phyloP scores from a whole-genome alignment of 2,329 filamentous ascomycete genomes.

The Scorias spongiosa region DNA sequence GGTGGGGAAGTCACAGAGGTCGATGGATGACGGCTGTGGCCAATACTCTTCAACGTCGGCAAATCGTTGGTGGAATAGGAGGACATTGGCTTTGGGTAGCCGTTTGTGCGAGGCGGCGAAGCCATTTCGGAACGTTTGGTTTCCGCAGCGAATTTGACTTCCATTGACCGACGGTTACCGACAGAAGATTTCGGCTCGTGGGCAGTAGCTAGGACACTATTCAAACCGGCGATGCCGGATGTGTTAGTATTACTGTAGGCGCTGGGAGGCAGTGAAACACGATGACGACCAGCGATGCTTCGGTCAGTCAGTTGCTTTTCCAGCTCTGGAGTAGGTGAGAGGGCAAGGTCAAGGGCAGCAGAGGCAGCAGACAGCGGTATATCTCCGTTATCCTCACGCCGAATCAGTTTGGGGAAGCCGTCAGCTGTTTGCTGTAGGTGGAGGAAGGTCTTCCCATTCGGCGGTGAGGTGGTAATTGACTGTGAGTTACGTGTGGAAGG shows the following conservation, averaged over 20 bases:
- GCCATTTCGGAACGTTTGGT: constrained; percentile 32
- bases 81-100: constrained; percentile 60
- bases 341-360: constrained; percentile 64
- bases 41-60: constrained; percentile 62
- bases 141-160: constrained; percentile 29
- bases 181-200: constrained; percentile 26
- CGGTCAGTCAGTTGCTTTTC: constrained; percentile 49
- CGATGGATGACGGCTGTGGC: constrained; percentile 40
- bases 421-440: constrained; percentile 63
- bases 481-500: constrained; percentile 25
- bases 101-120: constrained; percentile 46
- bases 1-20: constrained; percentile 6
- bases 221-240: constrained; percentile 20
- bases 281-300: constrained; percentile 32
- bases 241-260: constrained; percentile 19
- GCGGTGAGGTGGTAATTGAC: constrained; percentile 34
- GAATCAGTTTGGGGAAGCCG: constrained; percentile 71
- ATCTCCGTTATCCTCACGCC: constrained; percentile 40
- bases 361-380: constrained; percentile 65
- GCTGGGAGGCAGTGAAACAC: constrained; percentile 23
- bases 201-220: constrained; percentile 23
- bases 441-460: constrained; percentile 54
- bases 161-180: constrained; percentile 32
- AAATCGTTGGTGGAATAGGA: constrained; percentile 87
- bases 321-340: constrained; percentile 49